Evolutionary conservation across 441 rosid genomes (phyloP), one percentile per base, ranked within the genome.

Genomic region (Jatropha multifida): DNA sequence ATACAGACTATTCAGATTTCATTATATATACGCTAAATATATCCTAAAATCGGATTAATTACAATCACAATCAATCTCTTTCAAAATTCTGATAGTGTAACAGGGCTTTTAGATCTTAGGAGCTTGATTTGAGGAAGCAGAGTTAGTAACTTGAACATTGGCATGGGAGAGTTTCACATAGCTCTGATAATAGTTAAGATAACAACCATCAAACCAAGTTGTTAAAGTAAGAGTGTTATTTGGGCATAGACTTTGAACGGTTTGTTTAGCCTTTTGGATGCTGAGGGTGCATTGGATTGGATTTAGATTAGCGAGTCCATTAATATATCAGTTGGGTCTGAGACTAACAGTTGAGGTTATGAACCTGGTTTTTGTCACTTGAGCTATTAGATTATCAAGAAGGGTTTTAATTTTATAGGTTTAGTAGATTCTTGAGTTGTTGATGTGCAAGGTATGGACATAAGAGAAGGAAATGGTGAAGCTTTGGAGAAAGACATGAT

Each of bases 121-220:
- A 23, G 23, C 23, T 62, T 14, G n/a, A 9, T 37, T 62, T 62
- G 42, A 62, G 41, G 2, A 4, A 38, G 65, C 32, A 62, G n/a
- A 62, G 15, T 11, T 62, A 10, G 65, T 37, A 37, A 27, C 65
- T 5, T 62, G 42, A 27, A 52, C 18, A 52, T 17, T n/a, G 14
- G 20, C n/a, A 14, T 12, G 65, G 0, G 40, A 32, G 4, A 13
- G 0, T 23, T 23, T 23, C 23, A 23, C 23, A 2, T 27, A 3
- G 0, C 1, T 4, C 13, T 38, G 4, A 32, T 37, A 3, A 11
- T 62, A 62, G 13, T 62, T n/a, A 62, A 62, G 65, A 42, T 12
- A 37, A 14, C 65, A 62, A 15, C 65, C 65, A 62, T 62, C 65
- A 14, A 62, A 62, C 42, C 65, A 62, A 62, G 42, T 42, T 32